phyloP scores from a whole-genome alignment of 2,329 filamentous ascomycete species.

The Aspergillus hortae region DNA sequence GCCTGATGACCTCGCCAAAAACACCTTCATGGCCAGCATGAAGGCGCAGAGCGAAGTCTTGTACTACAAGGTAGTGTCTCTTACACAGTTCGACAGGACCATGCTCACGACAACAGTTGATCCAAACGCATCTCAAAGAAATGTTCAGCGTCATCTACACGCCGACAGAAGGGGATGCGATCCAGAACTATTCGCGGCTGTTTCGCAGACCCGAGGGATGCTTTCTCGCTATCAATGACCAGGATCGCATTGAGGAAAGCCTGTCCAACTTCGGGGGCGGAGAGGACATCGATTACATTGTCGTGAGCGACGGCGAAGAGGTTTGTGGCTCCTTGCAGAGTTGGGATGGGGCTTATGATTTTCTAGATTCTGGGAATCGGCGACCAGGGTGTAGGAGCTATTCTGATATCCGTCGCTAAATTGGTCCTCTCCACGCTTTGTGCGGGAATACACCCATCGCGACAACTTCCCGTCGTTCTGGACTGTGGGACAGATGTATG shows the following conservation, averaged over 20 bases:
- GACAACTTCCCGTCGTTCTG: constrained; percentile 75
- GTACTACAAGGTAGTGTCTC: constrained; percentile 62
- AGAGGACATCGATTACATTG: constrained; percentile 83
- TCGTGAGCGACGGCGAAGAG: constrained; percentile 69
- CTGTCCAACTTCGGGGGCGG: constrained; percentile 64
- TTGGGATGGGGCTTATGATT: constrained; percentile 7
- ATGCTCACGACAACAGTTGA: constrained; percentile 48
- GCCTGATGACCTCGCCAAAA: constrained; percentile 68
- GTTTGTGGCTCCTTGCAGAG: constrained; percentile 15
- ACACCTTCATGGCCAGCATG: constrained; percentile 81
- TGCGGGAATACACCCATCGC: constrained; percentile 77
- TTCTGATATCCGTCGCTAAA: constrained; percentile 82
- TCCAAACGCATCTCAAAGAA: constrained; percentile 74
- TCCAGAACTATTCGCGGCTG: constrained; percentile 74
- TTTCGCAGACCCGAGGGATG: constrained; percentile 78
- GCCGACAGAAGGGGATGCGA: constrained; percentile 84
- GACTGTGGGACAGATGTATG: constrained; percentile 75
- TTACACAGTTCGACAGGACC: background rate
- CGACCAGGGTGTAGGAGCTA: constrained; percentile 80
- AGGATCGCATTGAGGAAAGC: constrained; percentile 62
- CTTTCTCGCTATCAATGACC: constrained; percentile 70
- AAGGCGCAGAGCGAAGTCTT: constrained; percentile 83
- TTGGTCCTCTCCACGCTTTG: constrained; percentile 78
- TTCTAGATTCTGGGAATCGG: constrained; percentile 78
- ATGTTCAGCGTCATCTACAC: constrained; percentile 93